These are phyloP conservation scores for Fusarium sp. DNA, from an alignment of 2,329 filamentous ascomycete genomes.

Conservation along the genomic window DNA sequence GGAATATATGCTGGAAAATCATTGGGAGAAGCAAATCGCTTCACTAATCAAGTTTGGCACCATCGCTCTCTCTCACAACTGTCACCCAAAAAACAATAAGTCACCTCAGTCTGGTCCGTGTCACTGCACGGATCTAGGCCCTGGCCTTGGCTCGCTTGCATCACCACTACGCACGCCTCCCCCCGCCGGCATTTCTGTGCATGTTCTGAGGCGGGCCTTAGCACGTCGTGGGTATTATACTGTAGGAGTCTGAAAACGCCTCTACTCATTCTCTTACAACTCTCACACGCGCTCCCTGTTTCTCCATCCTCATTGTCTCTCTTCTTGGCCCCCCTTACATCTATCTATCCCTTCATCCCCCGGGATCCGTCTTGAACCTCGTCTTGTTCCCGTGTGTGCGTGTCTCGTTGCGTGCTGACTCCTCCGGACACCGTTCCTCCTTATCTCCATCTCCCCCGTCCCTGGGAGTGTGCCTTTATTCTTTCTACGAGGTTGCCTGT, in stretches of 20 bases:
- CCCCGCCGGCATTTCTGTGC: slow-evolving; percentile 48
- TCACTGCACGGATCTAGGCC: slow-evolving; percentile 49
- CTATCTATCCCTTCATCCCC: slow-evolving; percentile 32
- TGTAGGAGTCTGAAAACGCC: slow-evolving; percentile 43
- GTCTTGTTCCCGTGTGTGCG: slow-evolving; percentile 30
- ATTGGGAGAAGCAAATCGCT: slow-evolving; percentile 13
- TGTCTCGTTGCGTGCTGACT: slow-evolving; percentile 15
- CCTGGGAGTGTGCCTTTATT: slow-evolving; percentile 24
- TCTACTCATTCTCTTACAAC: slow-evolving; percentile 43
- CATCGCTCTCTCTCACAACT: slow-evolving; percentile 23
- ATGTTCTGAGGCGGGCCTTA: slow-evolving; percentile 42
- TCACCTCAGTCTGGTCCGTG: slow-evolving; percentile 34
- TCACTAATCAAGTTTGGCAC: slow-evolving; percentile 14
- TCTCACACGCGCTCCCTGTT: slow-evolving; percentile 39
- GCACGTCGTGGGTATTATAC: slow-evolving; percentile 28
- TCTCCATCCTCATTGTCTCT: slow-evolving; percentile 36
- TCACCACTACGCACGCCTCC: slow-evolving; percentile 48
- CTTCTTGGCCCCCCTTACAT: slow-evolving; percentile 30
- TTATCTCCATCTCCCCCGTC: slow-evolving; percentile 41
- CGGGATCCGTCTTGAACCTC: slow-evolving; percentile 35
- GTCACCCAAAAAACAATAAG: slow-evolving; percentile 23
- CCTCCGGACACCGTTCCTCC: slow-evolving; percentile 33
- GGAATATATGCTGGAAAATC: slow-evolving; percentile 12
- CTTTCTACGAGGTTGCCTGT: slow-evolving; percentile 27
- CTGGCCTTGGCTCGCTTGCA: slow-evolving; percentile 49